These are phyloP conservation scores for Phytophthora citrophthora DNA, from an alignment of 352 stramenopile species.

Conservation along the genomic window DNA sequence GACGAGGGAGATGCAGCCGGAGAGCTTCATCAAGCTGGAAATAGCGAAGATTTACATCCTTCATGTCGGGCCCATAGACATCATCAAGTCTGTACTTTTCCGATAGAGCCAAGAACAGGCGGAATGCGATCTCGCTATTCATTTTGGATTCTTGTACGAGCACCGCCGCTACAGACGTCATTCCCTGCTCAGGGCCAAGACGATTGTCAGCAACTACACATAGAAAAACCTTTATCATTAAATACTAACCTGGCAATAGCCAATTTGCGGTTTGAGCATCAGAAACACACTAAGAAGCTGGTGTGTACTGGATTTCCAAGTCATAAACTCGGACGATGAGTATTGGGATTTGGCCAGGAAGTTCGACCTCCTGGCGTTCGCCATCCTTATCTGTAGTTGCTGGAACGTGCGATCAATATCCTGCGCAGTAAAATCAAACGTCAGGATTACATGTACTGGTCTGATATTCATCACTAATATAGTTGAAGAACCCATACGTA, in stretches of 20 bases:
- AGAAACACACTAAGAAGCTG: slow-evolving; percentile 50
- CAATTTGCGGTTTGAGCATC: slow-evolving; percentile 57
- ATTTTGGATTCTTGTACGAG: slow-evolving; percentile 55
- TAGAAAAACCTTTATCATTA: no score
- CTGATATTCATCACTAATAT: background rate
- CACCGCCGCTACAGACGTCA: slow-evolving; percentile 52
- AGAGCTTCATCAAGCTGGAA: slow-evolving; percentile 58
- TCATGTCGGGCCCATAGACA: slow-evolving; percentile 56
- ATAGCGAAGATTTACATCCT: slow-evolving; percentile 59
- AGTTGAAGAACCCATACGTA: slow-evolving; percentile 5
- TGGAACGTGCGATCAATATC: slow-evolving; percentile 59
- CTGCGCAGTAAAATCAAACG: slow-evolving; percentile 16
- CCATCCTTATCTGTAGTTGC: slow-evolving; percentile 36
- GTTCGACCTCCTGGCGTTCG: slow-evolving; percentile 23
- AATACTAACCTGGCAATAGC: slow-evolving; percentile 52
- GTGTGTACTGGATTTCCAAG: slow-evolving; percentile 48
- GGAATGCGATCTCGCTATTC: slow-evolving; percentile 54
- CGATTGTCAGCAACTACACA: background rate
- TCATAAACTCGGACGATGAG: slow-evolving; percentile 38
- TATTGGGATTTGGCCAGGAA: slow-evolving; percentile 34
- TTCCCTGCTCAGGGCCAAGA: slow-evolving; percentile 33
- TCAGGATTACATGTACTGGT: no score
- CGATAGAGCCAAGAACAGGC: slow-evolving; percentile 53
- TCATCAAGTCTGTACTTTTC: slow-evolving; percentile 59
- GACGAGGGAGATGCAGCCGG: slow-evolving; percentile 39